Base-by-base conservation (phyloP, 2,329 filamentous ascomycete species). In the Pseudogymnoascus sp. region DNA sequence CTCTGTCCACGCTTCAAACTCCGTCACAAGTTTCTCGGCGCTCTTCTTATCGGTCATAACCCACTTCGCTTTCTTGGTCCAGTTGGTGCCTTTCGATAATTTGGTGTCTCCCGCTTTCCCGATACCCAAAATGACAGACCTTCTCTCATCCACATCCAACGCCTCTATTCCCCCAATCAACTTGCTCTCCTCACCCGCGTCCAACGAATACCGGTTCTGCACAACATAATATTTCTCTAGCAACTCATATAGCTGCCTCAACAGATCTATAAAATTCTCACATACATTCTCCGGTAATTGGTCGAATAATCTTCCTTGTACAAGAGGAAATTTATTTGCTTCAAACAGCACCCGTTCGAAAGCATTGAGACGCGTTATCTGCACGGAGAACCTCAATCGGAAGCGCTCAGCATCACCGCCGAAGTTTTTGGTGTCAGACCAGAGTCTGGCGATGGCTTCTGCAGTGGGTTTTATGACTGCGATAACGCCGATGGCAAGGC, bases 201-300 rank as follows among this genome's bases (percentile, higher is more conserved):
- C 27, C 9, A 52, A 52, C 6, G 45, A 13, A 31, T 52, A 52
- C n/a, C 45, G 25, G n/a, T 31, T 29, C 27, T 52, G 25, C 27
- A 52, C 45, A 15, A 31, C 45, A 12, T 52, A 52, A 29, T 52
- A 52, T 31, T 52, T 52, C 27, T 52, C 13, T 13, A 52, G n/a
- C 27, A 52, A 52, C 13, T 52, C 45, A 52, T 52, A 52, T n/a
- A 52, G 45, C 45, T 52, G 45, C n/a, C 13, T 52, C 45, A 52
- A 52, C 5, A 52, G 45, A 52, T 52, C 45, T 52, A 52, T n/a
- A 18, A 52, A 52, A 52, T 52, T 52, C 13, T 52, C 45, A 15
- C 27, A 31, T 7, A 52, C 45, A n/a, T 52, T 52, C 27, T 52
- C 27, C 10, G 45, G 45, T 8, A 52, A 31, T 13, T 52, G 45